Evolutionary conservation across 345 rosid genomes (phyloP), one percentile per base, ranked within the genome.

Genomic region (Salix udensis): DNA sequence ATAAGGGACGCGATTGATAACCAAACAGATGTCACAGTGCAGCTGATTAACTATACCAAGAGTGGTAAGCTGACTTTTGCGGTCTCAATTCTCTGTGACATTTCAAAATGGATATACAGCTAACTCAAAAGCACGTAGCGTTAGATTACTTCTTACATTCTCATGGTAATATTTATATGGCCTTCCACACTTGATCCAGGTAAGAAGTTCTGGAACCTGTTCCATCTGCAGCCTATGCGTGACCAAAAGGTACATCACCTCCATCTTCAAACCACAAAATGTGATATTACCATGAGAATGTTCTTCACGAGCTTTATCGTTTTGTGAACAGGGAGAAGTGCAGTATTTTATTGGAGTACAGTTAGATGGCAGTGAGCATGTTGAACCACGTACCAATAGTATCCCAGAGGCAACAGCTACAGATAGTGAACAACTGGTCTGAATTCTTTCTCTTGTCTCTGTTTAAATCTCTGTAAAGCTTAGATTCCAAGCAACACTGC

Each of bases 221-320:
- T 95, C 87, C 98, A 95, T 85, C 83, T 95, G 68, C 98, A 95
- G 86, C 97, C 98, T 81, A 95, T 95, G 98, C 98, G 98, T 85
- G 98, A 95, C 83, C 98, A 93, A 71, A 95, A 95, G 97, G 98
- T 94, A 79, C 24, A 72, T 46, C 65, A 64, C 68, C 37, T 37
- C 26, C 73, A 23, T 23, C n/a, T 65, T n/a, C 34, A 55, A 11
- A 62, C 74, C 55, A 10, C 40, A 13, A 7, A 55, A 58, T 36
- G 13, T n/a, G 5, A 58, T 53, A 21, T 36, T 55, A n/a, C n/a
- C n/a, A 12, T 30, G 16, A 44, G 13, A 44, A 11, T 10, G n/a
- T 65, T 65, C 40, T 65, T 30, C 7, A 19, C 37, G 7, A 68
- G 23, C 28, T 64, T 71, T 18, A 40, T 55, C 19, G 46, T 87